Evolutionary conservation across 1,284 basidiomycete species (phyloP).

Genomic region (Agroathelia rolfsii): DNA sequence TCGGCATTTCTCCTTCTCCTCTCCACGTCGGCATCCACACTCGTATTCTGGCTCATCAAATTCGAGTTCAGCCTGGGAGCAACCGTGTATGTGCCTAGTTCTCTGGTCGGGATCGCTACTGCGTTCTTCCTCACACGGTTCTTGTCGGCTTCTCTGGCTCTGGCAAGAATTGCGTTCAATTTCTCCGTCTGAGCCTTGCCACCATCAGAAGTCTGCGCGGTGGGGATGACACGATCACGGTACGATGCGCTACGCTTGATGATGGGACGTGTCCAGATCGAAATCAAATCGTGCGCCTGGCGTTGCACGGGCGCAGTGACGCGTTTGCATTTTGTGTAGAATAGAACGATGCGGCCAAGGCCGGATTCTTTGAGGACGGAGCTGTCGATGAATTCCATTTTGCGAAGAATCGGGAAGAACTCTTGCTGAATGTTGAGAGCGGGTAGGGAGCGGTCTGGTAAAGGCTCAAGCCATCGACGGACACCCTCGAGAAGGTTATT

Average conservation of each 20-base stretch:
- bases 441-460: conserved; percentile 86
- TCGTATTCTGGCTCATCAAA: conserved; percentile 33
- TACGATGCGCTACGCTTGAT: conserved; percentile 85
- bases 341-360: conserved; percentile 86
- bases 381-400: conserved; percentile 90
- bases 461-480: conserved; percentile 87
- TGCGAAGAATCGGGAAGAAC: conserved; percentile 76
- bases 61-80: conserved; percentile 53
- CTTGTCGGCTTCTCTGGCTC: conserved; percentile 59
- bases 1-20: conserved; percentile 64
- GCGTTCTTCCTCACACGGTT: conserved; percentile 62
- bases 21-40: conserved; percentile 62
- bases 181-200: conserved; percentile 38
- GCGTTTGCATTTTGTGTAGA: conserved; percentile 92
- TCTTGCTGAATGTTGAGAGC: conserved; percentile 94
- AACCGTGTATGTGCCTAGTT: conserved; percentile 63
- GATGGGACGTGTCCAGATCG: conserved; percentile 88
- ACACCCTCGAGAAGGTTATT: conserved; percentile 92
- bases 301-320: conserved; percentile 77
- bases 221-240: conserved; percentile 63
- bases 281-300: conserved; percentile 80
- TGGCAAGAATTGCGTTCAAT: conserved; percentile 60
- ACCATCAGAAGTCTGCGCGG: conserved; percentile 27
- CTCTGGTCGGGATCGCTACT: conserved; percentile 65
- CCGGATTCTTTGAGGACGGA: conserved; percentile 86